Percentiles rank a stretch among this genome's conserved stretches.
phyloP scores from a whole-genome alignment of 345 rosid species.

The Acer campestre region DNA sequence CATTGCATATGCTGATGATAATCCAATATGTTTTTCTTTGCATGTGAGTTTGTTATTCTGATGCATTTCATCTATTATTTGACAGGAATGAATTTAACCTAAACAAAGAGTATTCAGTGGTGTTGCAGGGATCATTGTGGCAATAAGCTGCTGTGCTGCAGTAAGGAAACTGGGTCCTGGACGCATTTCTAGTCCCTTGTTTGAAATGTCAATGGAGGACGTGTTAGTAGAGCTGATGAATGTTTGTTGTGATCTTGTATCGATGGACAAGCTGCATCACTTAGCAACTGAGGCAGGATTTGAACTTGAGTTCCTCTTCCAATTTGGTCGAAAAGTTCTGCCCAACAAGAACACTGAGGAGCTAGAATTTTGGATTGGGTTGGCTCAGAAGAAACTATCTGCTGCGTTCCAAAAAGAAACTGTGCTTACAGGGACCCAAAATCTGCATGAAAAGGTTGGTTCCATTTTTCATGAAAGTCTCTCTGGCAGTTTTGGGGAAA shows the following conservation, averaged over 20 bases:
- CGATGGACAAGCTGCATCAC: constrained; percentile 55
- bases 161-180: constrained; percentile 48
- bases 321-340: constrained; percentile 55
- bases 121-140: constrained; percentile 67
- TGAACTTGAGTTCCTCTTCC: constrained; percentile 54
- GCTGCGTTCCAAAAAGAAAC: constrained; percentile 49
- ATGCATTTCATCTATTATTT: constrained; percentile 7
- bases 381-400: constrained; percentile 62
- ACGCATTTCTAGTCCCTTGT: constrained; percentile 39
- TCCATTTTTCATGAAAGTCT: constrained; percentile 11
- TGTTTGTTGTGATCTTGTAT: constrained; percentile 45
- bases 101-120: constrained; percentile 56
- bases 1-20: no score
- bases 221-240: constrained; percentile 55
- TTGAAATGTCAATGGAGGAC: constrained; percentile 38
- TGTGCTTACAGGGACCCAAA: constrained; percentile 21
- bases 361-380: constrained; percentile 72
- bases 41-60: constrained; percentile 8
- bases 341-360: constrained; percentile 53
- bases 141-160: constrained; percentile 66
- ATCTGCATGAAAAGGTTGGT: constrained; percentile 41
- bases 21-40: not conserved
- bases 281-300: constrained; percentile 68
- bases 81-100: constrained; percentile 19
- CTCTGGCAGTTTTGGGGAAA: not conserved